Conservation (phyloP, 2,329 filamentous ascomycete genomes). For the Penicillium sp. region DNA sequence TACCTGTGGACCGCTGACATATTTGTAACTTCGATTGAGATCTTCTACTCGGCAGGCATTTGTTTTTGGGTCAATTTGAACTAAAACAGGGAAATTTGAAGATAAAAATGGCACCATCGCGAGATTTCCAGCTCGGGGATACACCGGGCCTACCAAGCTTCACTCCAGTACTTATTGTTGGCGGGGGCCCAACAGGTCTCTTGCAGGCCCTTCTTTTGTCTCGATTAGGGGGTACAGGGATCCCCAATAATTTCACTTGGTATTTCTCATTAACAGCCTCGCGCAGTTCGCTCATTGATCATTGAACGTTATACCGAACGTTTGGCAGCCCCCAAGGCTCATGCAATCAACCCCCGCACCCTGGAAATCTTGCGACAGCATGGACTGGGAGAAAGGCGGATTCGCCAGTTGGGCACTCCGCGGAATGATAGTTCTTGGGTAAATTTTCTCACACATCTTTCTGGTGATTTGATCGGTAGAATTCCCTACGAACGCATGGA, state of each 20-base stretch:
- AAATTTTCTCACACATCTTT: constrained; percentile 40
- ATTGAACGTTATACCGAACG: constrained; percentile 25
- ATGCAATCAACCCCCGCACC: constrained; percentile 26
- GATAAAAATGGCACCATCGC: neutral
- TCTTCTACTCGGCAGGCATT: too few species aligned
- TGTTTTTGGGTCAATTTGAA: too few species aligned
- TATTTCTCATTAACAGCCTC: neutral
- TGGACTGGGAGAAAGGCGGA: constrained; percentile 15
- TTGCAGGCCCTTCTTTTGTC: constrained; percentile 37
- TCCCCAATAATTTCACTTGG: neutral
- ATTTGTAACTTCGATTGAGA: too few species aligned
- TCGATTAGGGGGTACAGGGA: constrained; percentile 26
- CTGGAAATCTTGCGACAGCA: constrained; percentile 26
- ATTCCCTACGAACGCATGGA: constrained; percentile 33
- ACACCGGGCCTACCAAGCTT: neutral
- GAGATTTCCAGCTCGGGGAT: neutral
- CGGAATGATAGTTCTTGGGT: constrained; percentile 40
- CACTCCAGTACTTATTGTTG: constrained; percentile 35
- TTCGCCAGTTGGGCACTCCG: constrained; percentile 33
- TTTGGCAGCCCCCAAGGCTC: constrained; percentile 25
- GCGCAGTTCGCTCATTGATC: constrained; percentile 12
- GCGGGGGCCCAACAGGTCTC: constrained; percentile 40
- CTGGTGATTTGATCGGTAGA: constrained; percentile 34
- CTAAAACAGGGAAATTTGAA: neutral
- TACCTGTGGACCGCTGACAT: too few species aligned